Base-by-base conservation (phyloP, 306 rosid species). In the Crataegus laevigata region DNA sequence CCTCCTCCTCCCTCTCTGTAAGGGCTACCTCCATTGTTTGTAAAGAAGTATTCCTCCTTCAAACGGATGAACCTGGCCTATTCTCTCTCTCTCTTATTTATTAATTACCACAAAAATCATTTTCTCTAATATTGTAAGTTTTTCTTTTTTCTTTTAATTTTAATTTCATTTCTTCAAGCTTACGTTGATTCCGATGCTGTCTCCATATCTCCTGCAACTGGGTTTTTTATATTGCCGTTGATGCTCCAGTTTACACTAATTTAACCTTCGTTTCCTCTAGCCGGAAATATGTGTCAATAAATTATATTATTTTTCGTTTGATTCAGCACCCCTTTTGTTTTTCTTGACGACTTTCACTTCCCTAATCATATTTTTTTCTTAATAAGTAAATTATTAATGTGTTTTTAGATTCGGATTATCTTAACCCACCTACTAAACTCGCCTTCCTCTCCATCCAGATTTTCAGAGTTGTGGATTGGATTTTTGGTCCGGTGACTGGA, bases 181-280 rank as follows among this genome's bases (percentile, higher is more conserved):
- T 69, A 70, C 40, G 76, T 57, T 78, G 47, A 59, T 71, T 75
- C 75, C 74, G 74, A 81, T 77, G 70, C 67, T 89, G 96, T 84
- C 91, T 88, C 88, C 81, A 57, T 81, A 81, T 81, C 28, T 52
- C 85, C 91, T 86, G 82, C 98, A 85, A 89, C 76, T 88, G 59
- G 94, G 80, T 79, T 65, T 87, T 91, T 91, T 73, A 81, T 81
- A 86, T 89, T 87, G 72, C 75, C 85, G 86, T 84, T 89, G 86
- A 80, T 82, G 65, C 66, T 85, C 45, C 73, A 79, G 66, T 74
- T 62, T 14, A 51, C 67, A 52, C 78, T 85, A 63, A 63, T 79
- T 71, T 75, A 73, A 70, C 26, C 51, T 14, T 43, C 25, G 54
- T 25, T 26, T 58, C 9, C 69, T 65, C 51, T 26, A 3, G 58